These are phyloP conservation scores for Podosphaera aphanis DNA, from an alignment of 2,329 filamentous ascomycete genomes.

Conservation along the genomic window DNA sequence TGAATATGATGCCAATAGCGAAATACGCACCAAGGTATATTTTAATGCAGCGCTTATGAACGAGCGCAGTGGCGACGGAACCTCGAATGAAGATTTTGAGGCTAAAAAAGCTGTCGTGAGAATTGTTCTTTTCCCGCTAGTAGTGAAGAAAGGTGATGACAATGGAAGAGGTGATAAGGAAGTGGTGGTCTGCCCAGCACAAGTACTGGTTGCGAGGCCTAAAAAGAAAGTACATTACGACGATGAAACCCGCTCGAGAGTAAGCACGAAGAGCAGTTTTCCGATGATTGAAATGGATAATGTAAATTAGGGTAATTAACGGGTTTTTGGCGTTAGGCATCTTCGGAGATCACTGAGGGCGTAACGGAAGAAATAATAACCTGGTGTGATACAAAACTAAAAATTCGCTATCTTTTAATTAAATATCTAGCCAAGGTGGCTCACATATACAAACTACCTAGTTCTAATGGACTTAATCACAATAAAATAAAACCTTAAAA, in stretches of 20 bases:
- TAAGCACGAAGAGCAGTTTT: constrained; percentile 16
- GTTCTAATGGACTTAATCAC: no score
- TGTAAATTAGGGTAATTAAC: constrained; percentile 6
- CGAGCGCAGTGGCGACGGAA: constrained; percentile 48
- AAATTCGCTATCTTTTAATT: no score
- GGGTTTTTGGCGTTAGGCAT: background rate
- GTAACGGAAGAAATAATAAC: background rate
- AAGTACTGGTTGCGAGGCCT: constrained; percentile 54
- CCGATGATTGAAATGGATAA: constrained; percentile 9
- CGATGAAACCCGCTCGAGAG: constrained; percentile 8
- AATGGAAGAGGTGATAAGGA: constrained; percentile 72
- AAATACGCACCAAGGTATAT: constrained; percentile 62
- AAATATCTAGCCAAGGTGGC: no score
- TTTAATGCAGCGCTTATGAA: constrained; percentile 95
- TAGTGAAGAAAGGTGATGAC: constrained; percentile 90
- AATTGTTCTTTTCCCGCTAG: constrained; percentile 82
- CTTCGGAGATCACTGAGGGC: background rate
- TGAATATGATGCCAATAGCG: constrained; percentile 82
- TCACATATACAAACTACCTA: no score
- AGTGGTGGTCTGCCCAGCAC: constrained; percentile 83
- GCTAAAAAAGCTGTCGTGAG: constrained; percentile 55
- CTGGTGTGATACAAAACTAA: background rate
- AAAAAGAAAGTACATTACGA: constrained; percentile 12
- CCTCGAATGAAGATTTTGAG: constrained; percentile 61
- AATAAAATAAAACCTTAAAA: no score